Base-by-base conservation (phyloP, 2,329 filamentous ascomycete genomes). In the Colletotrichum euphorbiae region DNA sequence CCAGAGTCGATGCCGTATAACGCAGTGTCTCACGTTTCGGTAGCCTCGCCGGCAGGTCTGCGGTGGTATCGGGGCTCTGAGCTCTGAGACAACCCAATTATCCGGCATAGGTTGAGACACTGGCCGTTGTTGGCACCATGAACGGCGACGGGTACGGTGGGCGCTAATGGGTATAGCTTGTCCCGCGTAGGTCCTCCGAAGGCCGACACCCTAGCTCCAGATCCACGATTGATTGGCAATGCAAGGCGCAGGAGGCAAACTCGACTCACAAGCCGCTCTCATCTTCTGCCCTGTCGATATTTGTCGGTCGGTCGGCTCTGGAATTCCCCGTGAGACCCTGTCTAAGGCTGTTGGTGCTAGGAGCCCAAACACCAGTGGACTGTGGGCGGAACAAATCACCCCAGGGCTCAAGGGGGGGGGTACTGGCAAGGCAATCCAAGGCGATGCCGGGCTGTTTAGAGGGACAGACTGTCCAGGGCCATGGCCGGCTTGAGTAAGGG, bases 311-410 rank as follows among this genome's bases (percentile, higher is more conserved):
- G 38, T 67, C 60, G 40, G 60, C 57, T 64, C 65, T 68, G 65
- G 60, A 68, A 68, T 64, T 68, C 52, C 61, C 65, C 65, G 65
- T 68, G n/a, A 54, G 21, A 58, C 65, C 65, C 52, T 58, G n/a
- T n/a, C n/a, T n/a, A n/a, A n/a, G n/a, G n/a, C n/a, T n/a, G 64
- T 40, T n/a, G 31, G 21, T 31, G 52, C 52, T 15, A 42, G 36
- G 52, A 42, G 52, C 38, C 38, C 52, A 56, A 56, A 43, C 52
- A 36, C 52, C 52, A 48, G 45, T 24, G n/a, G n/a, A n/a, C n/a
- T n/a, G n/a, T n/a, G 45, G 19, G 19, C 45, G 45, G 45, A 13
- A 21, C 52, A 28, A 42, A 56, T 13, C n/a, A 21, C 36, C 36
- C 24, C 33, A 24, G 36, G 38, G 52, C 19, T 28, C 50, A 52